Base-by-base conservation (phyloP, 2,329 filamentous ascomycete species). In the Fusarium pseudoanthophilum region DNA sequence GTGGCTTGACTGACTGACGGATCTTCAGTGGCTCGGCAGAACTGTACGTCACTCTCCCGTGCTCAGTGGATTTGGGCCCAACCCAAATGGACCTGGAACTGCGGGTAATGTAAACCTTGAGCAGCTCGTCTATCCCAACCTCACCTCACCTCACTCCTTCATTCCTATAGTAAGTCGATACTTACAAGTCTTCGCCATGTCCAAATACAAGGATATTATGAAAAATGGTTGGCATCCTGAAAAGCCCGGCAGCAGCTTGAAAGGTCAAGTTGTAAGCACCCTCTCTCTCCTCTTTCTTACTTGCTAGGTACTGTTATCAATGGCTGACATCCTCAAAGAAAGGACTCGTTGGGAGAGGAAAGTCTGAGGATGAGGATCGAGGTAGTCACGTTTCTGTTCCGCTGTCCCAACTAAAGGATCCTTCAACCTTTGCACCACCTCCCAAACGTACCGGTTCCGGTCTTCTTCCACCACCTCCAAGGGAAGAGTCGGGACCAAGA, bases 401-500 rank as follows among this genome's bases (percentile, higher is more conserved):
- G 4, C 83, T 97, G 48, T 86, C 90, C 14, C 86, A 89, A 7
- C 87, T 97, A 36, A 91, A 90, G 79, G 94, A 97, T 79, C 95
- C 94, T 2, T 81, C 89, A 2, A 88, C 90, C 21, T 97, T 97
- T 79, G 94, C 89, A 5, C 93, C 94, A 30, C 95, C 95, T 32
- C 95, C 95, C 1, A 95, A 90, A 77, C 92, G 83, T 42, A 80
- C 80, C 34, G 77, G 78, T 66, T 72, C 81, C 48, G 87, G 82
- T 81, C 78, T 76, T 48, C 73, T 69, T 20, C 75, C 78, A 7
- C 65, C 78, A 5, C 64, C 74, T 24, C 79, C 79, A 26, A 77
- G 78, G 20, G 75, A 77, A 15, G 64, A 77, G 9, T 30, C 78
- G 15, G 67, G 75, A 5, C 53, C 75, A 37, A 77, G 80, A 59